A percentile compares a stretch with the other conserved stretches of the same genome.
phyloP scores from a whole-genome alignment of 176 grass and related monocot species.

The Avena eriantha region DNA sequence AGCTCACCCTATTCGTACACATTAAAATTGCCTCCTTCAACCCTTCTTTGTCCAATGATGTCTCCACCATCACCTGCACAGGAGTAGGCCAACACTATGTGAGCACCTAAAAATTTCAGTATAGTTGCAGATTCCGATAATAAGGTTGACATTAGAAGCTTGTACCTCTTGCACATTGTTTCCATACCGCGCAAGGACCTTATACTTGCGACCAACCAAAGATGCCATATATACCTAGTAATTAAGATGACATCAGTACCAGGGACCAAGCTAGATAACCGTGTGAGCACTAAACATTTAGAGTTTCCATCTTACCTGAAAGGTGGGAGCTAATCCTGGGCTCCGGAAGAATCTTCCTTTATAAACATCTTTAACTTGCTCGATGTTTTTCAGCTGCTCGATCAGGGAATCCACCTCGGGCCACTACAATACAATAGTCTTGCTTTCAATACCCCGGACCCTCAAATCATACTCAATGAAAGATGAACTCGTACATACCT shows the following conservation, averaged over 20 bases:
- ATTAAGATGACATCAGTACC: neutral
- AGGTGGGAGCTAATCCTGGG: constrained; percentile 84
- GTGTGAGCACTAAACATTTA: neutral
- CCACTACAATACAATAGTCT: constrained; percentile 62
- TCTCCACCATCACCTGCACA: constrained; percentile 78
- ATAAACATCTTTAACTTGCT: constrained; percentile 71
- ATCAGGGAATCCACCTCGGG: constrained; percentile 86
- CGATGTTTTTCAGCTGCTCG: constrained; percentile 74
- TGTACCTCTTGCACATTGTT: constrained; percentile 94
- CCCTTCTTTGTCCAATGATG: constrained; percentile 71
- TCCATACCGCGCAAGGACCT: constrained; percentile 83
- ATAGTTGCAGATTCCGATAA: neutral
- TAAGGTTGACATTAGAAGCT: neutral
- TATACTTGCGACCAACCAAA: constrained; percentile 73
- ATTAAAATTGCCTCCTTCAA: constrained; percentile 68
- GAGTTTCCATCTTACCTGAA: constrained; percentile 57
- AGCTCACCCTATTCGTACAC: constrained; percentile 73
- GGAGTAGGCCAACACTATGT: neutral
- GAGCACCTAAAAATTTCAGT: neutral
- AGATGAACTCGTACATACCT: constrained; percentile 51
- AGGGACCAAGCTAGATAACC: neutral
- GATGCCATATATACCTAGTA: constrained; percentile 93
- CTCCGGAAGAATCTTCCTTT: constrained; percentile 90
- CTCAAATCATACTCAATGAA: constrained; percentile 15
- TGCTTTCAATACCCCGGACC: neutral